phyloP scores from a whole-genome alignment of 306 rosid species.

The Cyamopsis tetragonoloba region DNA sequence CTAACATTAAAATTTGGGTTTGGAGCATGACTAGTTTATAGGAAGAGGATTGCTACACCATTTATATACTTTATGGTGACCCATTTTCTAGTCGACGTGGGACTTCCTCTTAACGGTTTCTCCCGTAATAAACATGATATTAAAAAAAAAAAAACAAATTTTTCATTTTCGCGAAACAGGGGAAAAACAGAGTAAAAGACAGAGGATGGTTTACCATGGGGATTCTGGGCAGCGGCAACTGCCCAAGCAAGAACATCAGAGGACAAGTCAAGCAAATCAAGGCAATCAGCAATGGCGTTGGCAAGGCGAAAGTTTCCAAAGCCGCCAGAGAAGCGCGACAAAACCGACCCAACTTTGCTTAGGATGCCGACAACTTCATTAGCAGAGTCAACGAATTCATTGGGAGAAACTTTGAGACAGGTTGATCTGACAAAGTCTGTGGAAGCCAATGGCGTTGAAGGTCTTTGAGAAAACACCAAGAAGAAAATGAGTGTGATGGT shows the following conservation, averaged over 20 bases:
- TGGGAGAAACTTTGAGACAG: slow-evolving; percentile 43
- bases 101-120: too few relatives aligned
- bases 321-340: slow-evolving; percentile 32
- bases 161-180: background rate
- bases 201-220: slow-evolving; percentile 32
- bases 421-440: background rate
- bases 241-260: slow-evolving; percentile 51
- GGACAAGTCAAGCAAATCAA: slow-evolving; percentile 62
- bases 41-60: too few relatives aligned
- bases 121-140: too few relatives aligned
- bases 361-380: slow-evolving; percentile 29
- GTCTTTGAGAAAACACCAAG: slow-evolving; percentile 4
- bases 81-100: too few relatives aligned
- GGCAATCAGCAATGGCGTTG: slow-evolving; percentile 67
- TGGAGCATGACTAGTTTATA: too few relatives aligned
- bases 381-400: slow-evolving; percentile 39
- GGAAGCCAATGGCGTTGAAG: background rate
- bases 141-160: too few relatives aligned
- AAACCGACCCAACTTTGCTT: slow-evolving; percentile 34
- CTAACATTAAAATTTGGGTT: too few relatives aligned
- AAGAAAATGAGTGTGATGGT: background rate
- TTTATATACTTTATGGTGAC: too few relatives aligned
- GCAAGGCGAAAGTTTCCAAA: slow-evolving; percentile 49
- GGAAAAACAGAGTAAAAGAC: background rate
- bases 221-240: slow-evolving; percentile 50